Evolutionary conservation across 768 basidiomycete species (phyloP), one percentile per base, ranked within the genome.

Genomic region (Scleroderma citrinum): DNA sequence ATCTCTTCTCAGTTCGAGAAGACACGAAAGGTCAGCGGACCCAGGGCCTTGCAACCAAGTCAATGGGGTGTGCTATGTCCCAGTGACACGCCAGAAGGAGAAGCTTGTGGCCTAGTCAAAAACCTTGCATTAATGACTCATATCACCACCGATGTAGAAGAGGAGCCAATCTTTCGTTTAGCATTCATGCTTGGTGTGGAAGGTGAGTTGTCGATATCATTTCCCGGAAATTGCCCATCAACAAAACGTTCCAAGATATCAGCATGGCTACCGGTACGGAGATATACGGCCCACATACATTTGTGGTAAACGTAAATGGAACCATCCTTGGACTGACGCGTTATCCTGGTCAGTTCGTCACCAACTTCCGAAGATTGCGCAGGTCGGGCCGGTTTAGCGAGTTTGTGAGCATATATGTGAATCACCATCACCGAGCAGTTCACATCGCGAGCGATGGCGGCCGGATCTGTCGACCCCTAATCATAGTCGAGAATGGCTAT

Each of bases 61-160:
- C 96, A 99, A 69, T 99, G 96, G 96, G 96, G 96, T 32, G 90
- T 99, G 74, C 74, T 98, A 17, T 99, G 96, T 70, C 92, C 96
- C 1, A 92, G 90, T 63, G 96, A 99, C 68, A 99, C 96, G 0
- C 96, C 96, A 0, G 96, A 99, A 83, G 96, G 96, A 63, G 96
- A 99, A 71, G 96, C 96, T 16, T 99, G 96, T 63, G 96, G 96
- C 21, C 72, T 99, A 50, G 96, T 99, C 40, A 99, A 99, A 74
- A 99, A 99, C 69, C 71, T 99, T 53, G 96, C 96, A 3, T 74
- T 99, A 14, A 99, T 99, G 96, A 98, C 96, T 3, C 95, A 99
- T 68, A 98, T 99, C 65, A 99, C 96, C 8, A 98, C 96, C 36
- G 96, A 98, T 66, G 95, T 93, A 26, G 93, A 95, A 52, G 96